Evolutionary conservation across 106 monocot species (phyloP).

Genomic region (Apostasia ramifera): DNA sequence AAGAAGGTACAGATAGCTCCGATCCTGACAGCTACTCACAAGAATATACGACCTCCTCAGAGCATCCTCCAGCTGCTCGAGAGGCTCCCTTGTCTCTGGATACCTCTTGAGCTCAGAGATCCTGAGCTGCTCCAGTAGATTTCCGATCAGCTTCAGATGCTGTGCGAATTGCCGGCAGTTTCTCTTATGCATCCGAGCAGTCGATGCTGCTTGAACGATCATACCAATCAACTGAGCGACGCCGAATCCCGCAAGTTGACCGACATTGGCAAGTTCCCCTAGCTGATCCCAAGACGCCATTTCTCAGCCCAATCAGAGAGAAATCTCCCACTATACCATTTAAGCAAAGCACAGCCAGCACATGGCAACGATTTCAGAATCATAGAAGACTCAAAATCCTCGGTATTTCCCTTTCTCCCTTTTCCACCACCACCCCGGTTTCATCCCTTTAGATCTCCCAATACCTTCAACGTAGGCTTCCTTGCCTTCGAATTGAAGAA

Average conservation of each 20-base stretch:
- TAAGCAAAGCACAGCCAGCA: background rate
- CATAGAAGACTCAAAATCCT: background rate
- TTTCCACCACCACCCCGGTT: background rate
- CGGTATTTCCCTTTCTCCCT: background rate
- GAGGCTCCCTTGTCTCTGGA: conserved; percentile 20
- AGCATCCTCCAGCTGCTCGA: conserved; percentile 23
- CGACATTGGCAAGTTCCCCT: conserved; percentile 8
- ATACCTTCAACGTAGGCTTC: too few species aligned
- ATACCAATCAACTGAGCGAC: conserved; percentile 9
- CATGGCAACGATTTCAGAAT: background rate
- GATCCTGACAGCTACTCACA: conserved; percentile 15
- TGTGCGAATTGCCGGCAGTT: conserved; percentile 21
- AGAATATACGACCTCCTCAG: conserved; percentile 16
- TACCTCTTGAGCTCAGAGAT: conserved; percentile 20
- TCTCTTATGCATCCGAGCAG: conserved; percentile 20
- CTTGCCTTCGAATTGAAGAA: too few species aligned
- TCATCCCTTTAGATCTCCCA: too few species aligned
- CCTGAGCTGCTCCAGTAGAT: conserved; percentile 18
- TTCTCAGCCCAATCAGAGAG: background rate
- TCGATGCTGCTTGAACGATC: conserved; percentile 12
- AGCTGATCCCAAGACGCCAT: conserved; percentile 19
- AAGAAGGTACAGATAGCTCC: conserved; percentile 20
- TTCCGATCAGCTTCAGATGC: conserved; percentile 22
- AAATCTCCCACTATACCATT: background rate
- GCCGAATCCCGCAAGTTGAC: conserved; percentile 11